phyloP scores from a whole-genome alignment of 305 asterid genomes.

The Ilex paraguariensis region DNA sequence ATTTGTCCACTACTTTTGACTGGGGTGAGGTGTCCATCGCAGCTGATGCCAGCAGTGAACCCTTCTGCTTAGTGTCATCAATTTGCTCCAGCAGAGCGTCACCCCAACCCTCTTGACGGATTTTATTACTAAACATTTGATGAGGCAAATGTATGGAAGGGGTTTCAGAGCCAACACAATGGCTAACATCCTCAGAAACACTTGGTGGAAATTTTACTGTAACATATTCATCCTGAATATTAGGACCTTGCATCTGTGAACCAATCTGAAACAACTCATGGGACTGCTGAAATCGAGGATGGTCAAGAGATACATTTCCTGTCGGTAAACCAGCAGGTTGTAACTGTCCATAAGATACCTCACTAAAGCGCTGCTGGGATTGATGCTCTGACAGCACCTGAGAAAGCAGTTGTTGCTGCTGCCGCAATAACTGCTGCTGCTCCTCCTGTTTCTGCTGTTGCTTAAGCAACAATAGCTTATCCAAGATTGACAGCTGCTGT shows the following conservation, averaged over 20 bases:
- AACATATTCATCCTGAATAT: slow-evolving; percentile 31
- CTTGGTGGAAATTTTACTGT: slow-evolving; percentile 30
- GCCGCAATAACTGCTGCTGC: slow-evolving; percentile 41
- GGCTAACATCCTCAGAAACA: slow-evolving; percentile 36
- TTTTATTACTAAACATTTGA: slow-evolving; percentile 28
- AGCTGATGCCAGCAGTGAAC: slow-evolving; percentile 18
- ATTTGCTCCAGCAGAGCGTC: slow-evolving; percentile 25
- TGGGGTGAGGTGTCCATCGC: slow-evolving; percentile 18
- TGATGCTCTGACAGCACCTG: slow-evolving; percentile 53
- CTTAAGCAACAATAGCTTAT: slow-evolving; percentile 54
- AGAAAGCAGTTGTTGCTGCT: slow-evolving; percentile 69
- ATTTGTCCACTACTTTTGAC: slow-evolving; percentile 19
- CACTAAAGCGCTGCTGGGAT: slow-evolving; percentile 41
- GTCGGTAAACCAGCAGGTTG: slow-evolving; percentile 35
- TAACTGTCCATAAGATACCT: slow-evolving; percentile 36
- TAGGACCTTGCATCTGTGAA: slow-evolving; percentile 32
- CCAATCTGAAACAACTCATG: slow-evolving; percentile 36
- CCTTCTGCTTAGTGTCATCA: slow-evolving; percentile 28
- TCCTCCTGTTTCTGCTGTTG: slow-evolving; percentile 59
- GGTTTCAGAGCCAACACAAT: slow-evolving; percentile 31
- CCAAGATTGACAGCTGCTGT: slow-evolving; percentile 56
- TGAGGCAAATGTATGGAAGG: slow-evolving; percentile 42
- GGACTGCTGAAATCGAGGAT: slow-evolving; percentile 37
- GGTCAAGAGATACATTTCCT: slow-evolving; percentile 45
- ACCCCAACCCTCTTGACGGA: slow-evolving; percentile 30